These are phyloP conservation scores for Firmiana major DNA, from an alignment of 345 rosid species.

Conservation along the genomic window DNA sequence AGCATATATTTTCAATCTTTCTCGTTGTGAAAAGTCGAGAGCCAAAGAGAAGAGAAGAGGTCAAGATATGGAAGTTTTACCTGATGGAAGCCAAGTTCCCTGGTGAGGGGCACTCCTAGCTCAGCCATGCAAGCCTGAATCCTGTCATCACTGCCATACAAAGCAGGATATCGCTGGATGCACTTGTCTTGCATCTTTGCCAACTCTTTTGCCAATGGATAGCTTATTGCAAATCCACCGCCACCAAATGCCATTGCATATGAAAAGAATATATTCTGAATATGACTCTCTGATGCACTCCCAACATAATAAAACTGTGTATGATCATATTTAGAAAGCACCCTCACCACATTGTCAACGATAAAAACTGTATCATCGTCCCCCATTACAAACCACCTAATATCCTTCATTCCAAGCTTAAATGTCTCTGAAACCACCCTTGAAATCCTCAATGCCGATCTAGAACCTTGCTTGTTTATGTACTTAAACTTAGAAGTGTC, in stretches of 20 bases:
- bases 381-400: constrained; percentile 86
- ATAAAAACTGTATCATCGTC: constrained; percentile 78
- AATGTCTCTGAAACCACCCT: constrained; percentile 71
- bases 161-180: constrained; percentile 70
- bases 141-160: constrained; percentile 81
- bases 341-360: constrained; percentile 61
- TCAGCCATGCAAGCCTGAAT: constrained; percentile 89
- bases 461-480: constrained; percentile 56
- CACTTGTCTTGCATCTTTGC: constrained; percentile 74
- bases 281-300: constrained; percentile 76
- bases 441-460: constrained; percentile 74
- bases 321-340: constrained; percentile 59
- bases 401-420: constrained; percentile 55
- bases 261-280: constrained; percentile 72
- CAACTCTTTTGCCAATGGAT: constrained; percentile 59
- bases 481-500: constrained; percentile 69
- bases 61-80: constrained; percentile 21
- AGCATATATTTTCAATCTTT: not conserved
- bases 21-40: not conserved
- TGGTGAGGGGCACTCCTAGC: constrained; percentile 74
- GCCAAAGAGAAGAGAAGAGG: not conserved
- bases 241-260: constrained; percentile 86
- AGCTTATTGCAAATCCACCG: constrained; percentile 84
- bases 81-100: constrained; percentile 85
- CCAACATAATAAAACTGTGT: constrained; percentile 66